phyloP scores from a whole-genome alignment of 2,329 filamentous ascomycete species.

The Verticillium klebahnii region DNA sequence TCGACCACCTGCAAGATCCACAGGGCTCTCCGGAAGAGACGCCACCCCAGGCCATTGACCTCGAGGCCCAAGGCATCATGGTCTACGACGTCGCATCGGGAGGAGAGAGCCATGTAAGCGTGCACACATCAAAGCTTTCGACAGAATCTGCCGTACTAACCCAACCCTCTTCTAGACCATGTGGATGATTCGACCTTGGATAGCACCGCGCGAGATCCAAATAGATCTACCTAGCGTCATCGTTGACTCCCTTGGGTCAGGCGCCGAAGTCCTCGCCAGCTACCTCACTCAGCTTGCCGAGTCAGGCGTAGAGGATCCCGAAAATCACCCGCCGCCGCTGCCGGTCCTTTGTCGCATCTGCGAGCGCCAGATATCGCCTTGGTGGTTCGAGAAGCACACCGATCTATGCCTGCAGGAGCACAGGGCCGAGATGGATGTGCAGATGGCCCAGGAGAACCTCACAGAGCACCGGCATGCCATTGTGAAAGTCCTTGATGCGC shows the following conservation, averaged over 20 bases:
- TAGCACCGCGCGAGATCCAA: slow-evolving; percentile 83
- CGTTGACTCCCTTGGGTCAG: slow-evolving; percentile 89
- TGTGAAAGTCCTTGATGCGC: slow-evolving; percentile 87
- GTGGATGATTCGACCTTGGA: slow-evolving; percentile 98
- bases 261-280: slow-evolving; percentile 89
- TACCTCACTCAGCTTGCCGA: slow-evolving; percentile 90
- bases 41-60: slow-evolving; percentile 55
- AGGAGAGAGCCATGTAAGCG: slow-evolving; percentile 80
- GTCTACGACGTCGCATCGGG: slow-evolving; percentile 87
- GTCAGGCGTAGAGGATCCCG: slow-evolving; percentile 68
- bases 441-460: slow-evolving; percentile 88
- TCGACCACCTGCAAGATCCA: slow-evolving; percentile 33
- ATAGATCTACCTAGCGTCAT: slow-evolving; percentile 88
- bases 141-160: not conserved
- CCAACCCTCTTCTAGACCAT: slow-evolving; percentile 62
- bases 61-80: slow-evolving; percentile 98
- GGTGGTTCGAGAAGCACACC: slow-evolving; percentile 99
- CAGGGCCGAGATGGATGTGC: slow-evolving; percentile 94
- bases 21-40: slow-evolving; percentile 27
- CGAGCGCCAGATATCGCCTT: slow-evolving; percentile 92
- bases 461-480: slow-evolving; percentile 91
- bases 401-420: slow-evolving; percentile 95
- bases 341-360: slow-evolving; percentile 94
- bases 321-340: slow-evolving; percentile 71
- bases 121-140: slow-evolving; percentile 15